These are phyloP conservation scores for Passiflora organensis DNA, from an alignment of 345 rosid genomes.

Conservation along the genomic window DNA sequence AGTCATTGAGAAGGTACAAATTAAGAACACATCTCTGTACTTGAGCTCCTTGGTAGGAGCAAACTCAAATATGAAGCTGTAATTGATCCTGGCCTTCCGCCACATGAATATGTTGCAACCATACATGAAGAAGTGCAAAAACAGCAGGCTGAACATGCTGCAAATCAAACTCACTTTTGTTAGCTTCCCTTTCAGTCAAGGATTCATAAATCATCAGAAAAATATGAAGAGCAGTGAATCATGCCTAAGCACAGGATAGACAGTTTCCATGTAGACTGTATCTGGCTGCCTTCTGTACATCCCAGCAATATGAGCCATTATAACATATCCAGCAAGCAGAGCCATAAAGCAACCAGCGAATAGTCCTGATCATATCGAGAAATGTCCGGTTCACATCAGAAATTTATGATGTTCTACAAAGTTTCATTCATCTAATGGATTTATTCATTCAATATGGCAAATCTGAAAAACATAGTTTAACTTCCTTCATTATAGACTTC, in stretches of 20 bases:
- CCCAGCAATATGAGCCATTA: conserved; percentile 85
- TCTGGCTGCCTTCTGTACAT: conserved; percentile 62
- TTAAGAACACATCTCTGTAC: conserved; percentile 86
- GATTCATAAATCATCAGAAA: background rate
- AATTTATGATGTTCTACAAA: background rate
- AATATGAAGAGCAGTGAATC: conserved; percentile 13
- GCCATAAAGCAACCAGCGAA: conserved; percentile 90
- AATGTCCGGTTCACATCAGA: conserved; percentile 4
- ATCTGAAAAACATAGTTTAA: no score
- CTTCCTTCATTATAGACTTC: background rate
- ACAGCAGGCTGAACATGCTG: conserved; percentile 93
- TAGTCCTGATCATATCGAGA: conserved; percentile 50
- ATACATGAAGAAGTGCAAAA: conserved; percentile 79
- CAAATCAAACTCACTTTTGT: conserved; percentile 23
- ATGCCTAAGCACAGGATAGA: conserved; percentile 91
- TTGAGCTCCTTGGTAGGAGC: conserved; percentile 77
- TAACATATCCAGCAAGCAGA: conserved; percentile 76
- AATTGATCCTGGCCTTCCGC: conserved; percentile 86
- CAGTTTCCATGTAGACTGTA: conserved; percentile 90
- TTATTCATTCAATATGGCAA: no score
- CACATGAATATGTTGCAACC: conserved; percentile 96
- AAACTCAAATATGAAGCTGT: conserved; percentile 88
- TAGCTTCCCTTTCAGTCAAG: background rate
- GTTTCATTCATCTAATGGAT: no score
- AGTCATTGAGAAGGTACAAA: conserved; percentile 70